Percentiles rank a stretch among this genome's conserved stretches.
Evolutionary conservation across 768 basidiomycete species (phyloP).

Genomic region (Boletus sensibilis): DNA sequence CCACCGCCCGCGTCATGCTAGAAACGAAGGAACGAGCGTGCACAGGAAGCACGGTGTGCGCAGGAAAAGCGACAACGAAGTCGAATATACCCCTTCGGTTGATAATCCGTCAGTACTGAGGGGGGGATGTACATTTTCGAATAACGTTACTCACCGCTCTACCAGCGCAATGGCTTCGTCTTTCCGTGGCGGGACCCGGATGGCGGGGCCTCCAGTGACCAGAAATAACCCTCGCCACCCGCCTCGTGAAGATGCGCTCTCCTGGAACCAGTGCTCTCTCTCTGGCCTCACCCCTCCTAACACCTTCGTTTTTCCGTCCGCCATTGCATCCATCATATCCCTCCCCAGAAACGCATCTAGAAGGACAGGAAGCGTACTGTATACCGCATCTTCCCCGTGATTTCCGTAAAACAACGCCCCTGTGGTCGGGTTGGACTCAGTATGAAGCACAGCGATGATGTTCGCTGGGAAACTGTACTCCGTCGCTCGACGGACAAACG

Average conservation of each 20-base stretch:
- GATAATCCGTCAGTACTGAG: no score
- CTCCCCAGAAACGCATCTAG: not conserved
- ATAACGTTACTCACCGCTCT: not conserved
- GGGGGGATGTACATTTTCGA: no score
- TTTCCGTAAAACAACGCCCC: not conserved
- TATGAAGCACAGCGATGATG: not conserved
- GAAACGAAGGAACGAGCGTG: not conserved
- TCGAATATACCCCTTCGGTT: not conserved
- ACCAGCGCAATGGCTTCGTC: not conserved
- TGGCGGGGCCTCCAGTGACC: not conserved
- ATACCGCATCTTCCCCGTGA: not conserved
- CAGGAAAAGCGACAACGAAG: not conserved
- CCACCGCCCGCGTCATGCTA: not conserved
- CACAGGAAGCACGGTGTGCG: not conserved
- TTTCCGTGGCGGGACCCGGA: not conserved
- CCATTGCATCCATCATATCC: not conserved
- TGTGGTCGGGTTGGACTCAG: not conserved
- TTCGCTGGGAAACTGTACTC: not conserved
- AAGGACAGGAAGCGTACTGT: not conserved
- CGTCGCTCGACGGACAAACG: not conserved
- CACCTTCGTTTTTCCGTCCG: not conserved
- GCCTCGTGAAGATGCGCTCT: not conserved
- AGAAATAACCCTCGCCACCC: not conserved
- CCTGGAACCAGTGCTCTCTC: not conserved
- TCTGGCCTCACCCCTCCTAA: not conserved